These are phyloP conservation scores for Withania somnifera DNA, from an alignment of 305 asterid species.

Conservation along the genomic window DNA sequence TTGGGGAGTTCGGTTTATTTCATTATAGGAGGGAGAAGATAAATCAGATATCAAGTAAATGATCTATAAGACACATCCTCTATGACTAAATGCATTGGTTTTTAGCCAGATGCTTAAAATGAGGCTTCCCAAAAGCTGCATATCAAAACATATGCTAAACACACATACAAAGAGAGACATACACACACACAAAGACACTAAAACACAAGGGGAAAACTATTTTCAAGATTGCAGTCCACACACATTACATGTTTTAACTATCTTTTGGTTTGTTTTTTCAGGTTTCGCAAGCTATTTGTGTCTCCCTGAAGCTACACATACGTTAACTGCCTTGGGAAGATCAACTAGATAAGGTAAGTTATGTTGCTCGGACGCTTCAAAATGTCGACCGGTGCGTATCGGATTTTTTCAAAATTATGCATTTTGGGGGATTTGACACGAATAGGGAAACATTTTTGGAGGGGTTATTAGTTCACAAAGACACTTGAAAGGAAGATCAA, in stretches of 20 bases:
- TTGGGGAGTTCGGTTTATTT: not conserved
- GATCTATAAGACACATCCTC: not conserved
- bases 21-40: not conserved
- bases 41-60: not conserved
- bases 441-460: no score
- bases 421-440: no score
- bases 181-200: no score
- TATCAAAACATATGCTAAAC: not conserved
- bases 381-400: no score
- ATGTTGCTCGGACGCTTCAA: no score
- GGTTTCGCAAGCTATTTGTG: conserved; percentile 85
- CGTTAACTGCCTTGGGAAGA: conserved; percentile 57
- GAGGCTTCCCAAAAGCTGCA: not conserved
- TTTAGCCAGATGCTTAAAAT: not conserved
- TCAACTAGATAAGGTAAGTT: conserved; percentile 12
- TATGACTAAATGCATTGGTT: not conserved
- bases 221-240: not conserved
- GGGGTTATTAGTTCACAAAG: not conserved
- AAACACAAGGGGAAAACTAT: not conserved
- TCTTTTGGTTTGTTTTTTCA: conserved; percentile 18
- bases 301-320: conserved; percentile 71
- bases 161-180: not conserved
- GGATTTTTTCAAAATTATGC: no score
- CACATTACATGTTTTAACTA: not conserved
- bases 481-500: not conserved